Evolutionary conservation across 495 filamentous ascomycete genomes (phyloP).

Genomic region (Trichoderma erinaceum): DNA sequence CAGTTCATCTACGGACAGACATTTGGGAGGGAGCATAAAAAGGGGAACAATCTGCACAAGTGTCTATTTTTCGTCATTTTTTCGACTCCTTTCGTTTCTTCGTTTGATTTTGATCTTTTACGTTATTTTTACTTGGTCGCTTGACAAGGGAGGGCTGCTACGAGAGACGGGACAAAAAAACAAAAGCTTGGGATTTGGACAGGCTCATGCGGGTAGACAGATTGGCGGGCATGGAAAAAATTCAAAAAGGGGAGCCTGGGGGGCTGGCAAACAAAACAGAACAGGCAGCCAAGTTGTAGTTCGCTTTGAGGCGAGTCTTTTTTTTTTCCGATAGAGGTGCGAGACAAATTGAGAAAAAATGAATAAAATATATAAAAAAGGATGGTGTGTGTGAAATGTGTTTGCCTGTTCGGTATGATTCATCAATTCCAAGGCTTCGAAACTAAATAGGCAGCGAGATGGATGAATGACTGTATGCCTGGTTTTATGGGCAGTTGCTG

Average conservation of each 20-base stretch:
- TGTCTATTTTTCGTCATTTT: background rate
- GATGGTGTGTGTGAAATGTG: background rate
- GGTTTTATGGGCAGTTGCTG: background rate
- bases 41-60: background rate
- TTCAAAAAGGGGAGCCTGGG: background rate
- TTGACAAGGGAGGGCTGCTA: background rate
- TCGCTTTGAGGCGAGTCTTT: background rate
- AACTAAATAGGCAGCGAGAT: background rate
- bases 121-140: background rate
- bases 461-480: background rate
- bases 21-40: background rate
- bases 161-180: background rate
- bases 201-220: background rate
- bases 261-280: background rate
- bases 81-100: background rate
- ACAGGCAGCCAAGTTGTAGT: background rate
- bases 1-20: slow-evolving; percentile 4
- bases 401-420: background rate
- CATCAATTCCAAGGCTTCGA: no score
- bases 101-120: background rate
- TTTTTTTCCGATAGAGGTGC: background rate
- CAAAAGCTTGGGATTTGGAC: background rate
- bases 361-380: no score
- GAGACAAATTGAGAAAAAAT: background rate
- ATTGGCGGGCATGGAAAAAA: background rate